Evolutionary conservation across 257 asterid genomes (phyloP).

Genomic region (Nicotiana otophora): DNA sequence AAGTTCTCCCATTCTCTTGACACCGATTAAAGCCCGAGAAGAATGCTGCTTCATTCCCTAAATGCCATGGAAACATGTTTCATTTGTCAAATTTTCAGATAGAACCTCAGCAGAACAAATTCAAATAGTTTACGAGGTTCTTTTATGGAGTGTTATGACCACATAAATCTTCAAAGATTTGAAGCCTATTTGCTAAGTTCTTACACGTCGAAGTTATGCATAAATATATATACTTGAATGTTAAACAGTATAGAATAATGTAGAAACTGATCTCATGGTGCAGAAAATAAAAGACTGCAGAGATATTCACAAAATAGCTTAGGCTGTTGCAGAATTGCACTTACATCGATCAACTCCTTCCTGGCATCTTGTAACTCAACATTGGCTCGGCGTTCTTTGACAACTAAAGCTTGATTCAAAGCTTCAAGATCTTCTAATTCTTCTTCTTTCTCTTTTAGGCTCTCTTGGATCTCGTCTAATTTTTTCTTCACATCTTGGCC

Average conservation of each 20-base stretch:
- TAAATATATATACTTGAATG: neutral
- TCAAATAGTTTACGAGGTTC: neutral
- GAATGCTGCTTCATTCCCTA: neutral
- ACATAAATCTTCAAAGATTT: neutral
- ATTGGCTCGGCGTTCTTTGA: conserved; percentile 48
- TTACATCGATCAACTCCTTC: conserved; percentile 51
- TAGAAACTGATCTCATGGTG: neutral
- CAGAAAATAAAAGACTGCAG: neutral
- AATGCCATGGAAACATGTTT: neutral
- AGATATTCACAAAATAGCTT: neutral
- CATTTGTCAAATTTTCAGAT: neutral
- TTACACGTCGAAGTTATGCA: neutral
- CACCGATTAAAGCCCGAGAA: neutral
- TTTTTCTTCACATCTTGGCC: conserved; percentile 40
- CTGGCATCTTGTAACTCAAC: conserved; percentile 72
- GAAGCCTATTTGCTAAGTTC: neutral
- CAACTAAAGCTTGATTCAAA: conserved; percentile 39
- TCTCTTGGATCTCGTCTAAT: conserved; percentile 37
- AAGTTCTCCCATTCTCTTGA: conserved; percentile 30
- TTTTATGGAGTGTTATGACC: neutral
- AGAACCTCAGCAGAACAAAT: neutral
- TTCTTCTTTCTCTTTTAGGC: conserved; percentile 54
- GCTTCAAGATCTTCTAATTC: conserved; percentile 40
- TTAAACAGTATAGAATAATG: neutral
- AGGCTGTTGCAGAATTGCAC: conserved; percentile 15